A percentile compares a stretch with the other conserved stretches of the same genome.
These are phyloP conservation scores for Xylona heveae DNA, from an alignment of 495 filamentous ascomycete genomes.

Conservation along the genomic window DNA sequence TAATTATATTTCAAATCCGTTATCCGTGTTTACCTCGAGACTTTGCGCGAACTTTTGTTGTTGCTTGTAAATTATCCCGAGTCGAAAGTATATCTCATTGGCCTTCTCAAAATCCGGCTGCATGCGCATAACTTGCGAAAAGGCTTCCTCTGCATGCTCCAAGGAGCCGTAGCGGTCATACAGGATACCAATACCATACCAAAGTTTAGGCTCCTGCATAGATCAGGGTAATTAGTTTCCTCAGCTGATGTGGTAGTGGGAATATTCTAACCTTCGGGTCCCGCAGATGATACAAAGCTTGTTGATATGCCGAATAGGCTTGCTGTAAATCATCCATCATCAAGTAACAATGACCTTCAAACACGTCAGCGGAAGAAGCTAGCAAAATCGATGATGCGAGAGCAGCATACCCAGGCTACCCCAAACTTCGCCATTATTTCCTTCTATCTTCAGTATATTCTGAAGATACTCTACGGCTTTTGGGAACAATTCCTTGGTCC, in stretches of 20 bases:
- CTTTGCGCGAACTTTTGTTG: conserved; percentile 87
- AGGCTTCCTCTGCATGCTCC: conserved; percentile 95
- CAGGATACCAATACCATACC: conserved; percentile 97
- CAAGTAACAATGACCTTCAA: conserved; percentile 71
- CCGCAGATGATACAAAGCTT: conserved; percentile 76
- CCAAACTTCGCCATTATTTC: conserved; percentile 85
- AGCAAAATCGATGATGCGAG: neutral
- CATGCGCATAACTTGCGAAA: conserved; percentile 98
- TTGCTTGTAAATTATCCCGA: conserved; percentile 98
- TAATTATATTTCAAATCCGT: neutral
- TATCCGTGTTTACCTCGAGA: conserved; percentile 47
- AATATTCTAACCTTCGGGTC: conserved; percentile 60
- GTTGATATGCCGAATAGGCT: conserved; percentile 94
- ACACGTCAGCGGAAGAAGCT: neutral
- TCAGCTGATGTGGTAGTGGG: neutral
- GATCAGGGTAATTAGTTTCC: neutral
- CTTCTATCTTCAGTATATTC: conserved; percentile 76
- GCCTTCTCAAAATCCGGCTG: conserved; percentile 96
- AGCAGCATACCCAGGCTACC: conserved; percentile 56
- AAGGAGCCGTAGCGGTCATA: conserved; percentile 95
- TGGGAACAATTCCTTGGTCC: conserved; percentile 80
- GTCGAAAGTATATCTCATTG: conserved; percentile 95
- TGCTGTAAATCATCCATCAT: conserved; percentile 99
- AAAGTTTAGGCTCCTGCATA: conserved; percentile 90
- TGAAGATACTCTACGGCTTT: conserved; percentile 88